phyloP scores from a whole-genome alignment of 352 stramenopile species.

The Phytophthora foliorum region DNA sequence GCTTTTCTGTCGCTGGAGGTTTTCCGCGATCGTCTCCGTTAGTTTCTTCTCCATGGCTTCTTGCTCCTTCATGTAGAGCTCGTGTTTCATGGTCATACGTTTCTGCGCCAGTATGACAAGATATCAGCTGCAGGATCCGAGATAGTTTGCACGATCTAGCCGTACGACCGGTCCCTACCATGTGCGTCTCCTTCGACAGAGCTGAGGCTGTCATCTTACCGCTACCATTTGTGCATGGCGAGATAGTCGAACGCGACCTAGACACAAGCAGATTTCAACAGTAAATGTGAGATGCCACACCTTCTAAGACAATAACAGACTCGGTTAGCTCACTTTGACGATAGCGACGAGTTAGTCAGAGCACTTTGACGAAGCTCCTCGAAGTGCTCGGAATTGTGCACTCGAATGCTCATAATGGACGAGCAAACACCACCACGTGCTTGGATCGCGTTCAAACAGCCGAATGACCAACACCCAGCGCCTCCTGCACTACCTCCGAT shows the following conservation, averaged over 20 bases:
- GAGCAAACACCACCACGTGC: neutral
- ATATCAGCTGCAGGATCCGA: neutral
- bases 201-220: conserved; percentile 48
- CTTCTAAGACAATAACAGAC: neutral
- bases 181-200: conserved; percentile 68
- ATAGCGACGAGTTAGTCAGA: conserved; percentile 42
- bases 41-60: conserved; percentile 71
- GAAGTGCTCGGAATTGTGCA: conserved; percentile 83
- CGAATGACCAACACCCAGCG: neutral
- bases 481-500: neutral
- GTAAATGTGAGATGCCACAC: neutral
- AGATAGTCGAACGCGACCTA: conserved; percentile 29
- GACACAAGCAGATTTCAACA: neutral
- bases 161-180: conserved; percentile 27
- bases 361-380: conserved; percentile 73
- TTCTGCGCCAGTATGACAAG: conserved; percentile 39
- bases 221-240: conserved; percentile 23
- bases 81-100: conserved; percentile 79
- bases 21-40: conserved; percentile 69
- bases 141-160: neutral
- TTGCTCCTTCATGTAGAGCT: conserved; percentile 78
- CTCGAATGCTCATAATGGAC: conserved; percentile 68
- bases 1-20: conserved; percentile 66
- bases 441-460: neutral
- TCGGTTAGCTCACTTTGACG: conserved; percentile 36